These are phyloP conservation scores for Rhododendron mucronatum DNA, from an alignment of 148 eudicot genomes.

Conservation along the genomic window DNA sequence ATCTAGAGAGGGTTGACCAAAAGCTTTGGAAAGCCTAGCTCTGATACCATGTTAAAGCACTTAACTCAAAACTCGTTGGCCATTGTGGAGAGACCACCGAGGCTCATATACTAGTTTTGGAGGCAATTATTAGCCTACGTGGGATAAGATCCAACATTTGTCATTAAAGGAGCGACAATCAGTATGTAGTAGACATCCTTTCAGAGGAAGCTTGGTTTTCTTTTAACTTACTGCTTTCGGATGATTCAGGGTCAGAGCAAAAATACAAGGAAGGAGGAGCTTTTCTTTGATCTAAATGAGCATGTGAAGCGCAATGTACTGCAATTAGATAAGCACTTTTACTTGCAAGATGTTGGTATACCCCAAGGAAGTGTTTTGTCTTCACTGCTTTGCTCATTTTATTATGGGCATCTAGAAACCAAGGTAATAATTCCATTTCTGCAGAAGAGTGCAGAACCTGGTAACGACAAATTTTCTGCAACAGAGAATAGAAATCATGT, in stretches of 20 bases:
- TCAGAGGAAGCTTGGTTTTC: conserved; percentile 4
- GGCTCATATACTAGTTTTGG: not conserved
- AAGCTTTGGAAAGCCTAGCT: not conserved
- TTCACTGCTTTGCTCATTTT: conserved; percentile 73
- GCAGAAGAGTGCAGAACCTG: conserved; percentile 24
- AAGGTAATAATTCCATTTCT: conserved; percentile 53
- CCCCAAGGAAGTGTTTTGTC: conserved; percentile 93
- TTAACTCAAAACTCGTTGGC: not conserved
- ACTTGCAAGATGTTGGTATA: conserved; percentile 79
- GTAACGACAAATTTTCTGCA: conserved; percentile 7
- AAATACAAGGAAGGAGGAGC: conserved; percentile 41
- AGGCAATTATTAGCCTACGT: not conserved
- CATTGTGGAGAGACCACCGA: not conserved
- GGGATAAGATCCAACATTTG: not conserved
- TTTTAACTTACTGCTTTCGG: conserved; percentile 1
- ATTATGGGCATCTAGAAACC: conserved; percentile 76
- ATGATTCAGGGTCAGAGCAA: conserved; percentile 52
- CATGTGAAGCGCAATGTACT: conserved; percentile 73
- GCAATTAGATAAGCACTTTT: conserved; percentile 38
- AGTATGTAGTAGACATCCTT: not conserved
- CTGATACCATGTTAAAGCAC: not conserved
- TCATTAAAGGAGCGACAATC: not conserved
- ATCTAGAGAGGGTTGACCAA: not conserved
- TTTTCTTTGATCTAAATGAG: conserved; percentile 42
- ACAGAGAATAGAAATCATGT: conserved; percentile 7